Evolutionary conservation across 331 rosid genomes (phyloP).

Genomic region (Quercus phellos): DNA sequence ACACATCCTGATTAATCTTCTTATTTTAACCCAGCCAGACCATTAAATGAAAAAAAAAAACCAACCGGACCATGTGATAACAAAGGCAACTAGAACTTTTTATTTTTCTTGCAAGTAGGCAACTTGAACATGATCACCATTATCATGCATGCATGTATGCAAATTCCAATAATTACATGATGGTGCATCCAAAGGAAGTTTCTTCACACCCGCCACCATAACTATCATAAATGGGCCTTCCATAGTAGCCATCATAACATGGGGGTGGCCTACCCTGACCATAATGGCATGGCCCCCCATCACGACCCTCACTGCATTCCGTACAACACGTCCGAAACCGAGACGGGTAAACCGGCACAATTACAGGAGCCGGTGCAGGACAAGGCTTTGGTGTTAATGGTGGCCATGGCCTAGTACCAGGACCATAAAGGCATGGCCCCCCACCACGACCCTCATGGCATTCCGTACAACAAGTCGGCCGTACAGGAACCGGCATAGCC

Average conservation of each 20-base stretch:
- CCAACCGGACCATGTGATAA: too few species aligned
- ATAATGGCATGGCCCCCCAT: constrained; percentile 31
- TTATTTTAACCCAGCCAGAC: too few species aligned
- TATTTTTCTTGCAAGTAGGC: too few species aligned
- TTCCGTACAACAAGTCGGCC: constrained; percentile 10
- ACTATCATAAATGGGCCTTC: constrained; percentile 21
- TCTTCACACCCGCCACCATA: constrained; percentile 36
- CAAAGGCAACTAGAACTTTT: too few species aligned
- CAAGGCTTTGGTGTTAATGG: neutral
- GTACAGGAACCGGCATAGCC: too few species aligned
- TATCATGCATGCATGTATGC: too few species aligned
- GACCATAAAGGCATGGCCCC: constrained; percentile 36
- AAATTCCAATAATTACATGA: constrained; percentile 27
- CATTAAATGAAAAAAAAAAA: too few species aligned
- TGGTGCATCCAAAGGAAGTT: constrained; percentile 25
- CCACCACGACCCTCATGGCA: constrained; percentile 30
- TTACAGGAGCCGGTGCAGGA: neutral
- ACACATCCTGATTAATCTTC: too few species aligned
- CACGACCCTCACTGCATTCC: constrained; percentile 36
- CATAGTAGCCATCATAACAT: neutral
- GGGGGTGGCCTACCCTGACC: constrained; percentile 37
- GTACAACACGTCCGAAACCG: neutral
- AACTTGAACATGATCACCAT: too few species aligned
- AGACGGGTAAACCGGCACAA: too few species aligned
- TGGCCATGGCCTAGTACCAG: constrained; percentile 31